phyloP scores from a whole-genome alignment of 1,284 basidiomycete genomes.

The Amylostereum areolatum region DNA sequence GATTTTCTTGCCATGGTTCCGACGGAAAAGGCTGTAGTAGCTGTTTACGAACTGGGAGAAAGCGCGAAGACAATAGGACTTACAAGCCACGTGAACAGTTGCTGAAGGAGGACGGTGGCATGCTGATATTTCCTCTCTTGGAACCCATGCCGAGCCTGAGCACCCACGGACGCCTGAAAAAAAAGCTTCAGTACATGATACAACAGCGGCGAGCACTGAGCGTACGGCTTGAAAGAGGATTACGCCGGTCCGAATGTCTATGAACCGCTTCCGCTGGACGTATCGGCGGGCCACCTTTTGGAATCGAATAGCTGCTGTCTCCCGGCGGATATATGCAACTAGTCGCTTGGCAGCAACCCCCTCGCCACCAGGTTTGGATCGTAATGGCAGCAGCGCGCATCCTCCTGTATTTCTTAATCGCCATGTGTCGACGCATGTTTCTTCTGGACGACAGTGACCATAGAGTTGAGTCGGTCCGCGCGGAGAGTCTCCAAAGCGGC shows the following conservation, averaged over 20 bases:
- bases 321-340: constrained; percentile 67
- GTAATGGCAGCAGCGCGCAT: constrained; percentile 74
- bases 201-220: constrained; percentile 17
- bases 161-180: constrained; percentile 75
- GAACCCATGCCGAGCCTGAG: constrained; percentile 67
- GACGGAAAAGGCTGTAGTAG: constrained; percentile 57
- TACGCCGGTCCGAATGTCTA: constrained; percentile 59
- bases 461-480: constrained; percentile 79
- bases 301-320: constrained; percentile 72
- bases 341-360: constrained; percentile 71
- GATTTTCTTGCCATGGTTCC: constrained; percentile 60
- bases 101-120: constrained; percentile 78
- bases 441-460: constrained; percentile 97
- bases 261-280: constrained; percentile 70
- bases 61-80: constrained; percentile 24
- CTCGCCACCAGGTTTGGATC: constrained; percentile 94
- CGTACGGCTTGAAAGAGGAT: constrained; percentile 84
- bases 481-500: constrained; percentile 93
- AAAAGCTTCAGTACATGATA: constrained; percentile 9
- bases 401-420: constrained; percentile 74
- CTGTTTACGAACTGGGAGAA: constrained; percentile 6
- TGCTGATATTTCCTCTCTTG: constrained; percentile 52
- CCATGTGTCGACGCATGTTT: constrained; percentile 87
- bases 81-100: constrained; percentile 86
- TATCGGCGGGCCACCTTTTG: constrained; percentile 74